phyloP scores from a whole-genome alignment of 345 rosid genomes.

The Brassica napus region Da-Ae NC_063449.1:30721501-30722000 shows the following conservation, averaged over 20 bases:
- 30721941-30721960: not conserved
- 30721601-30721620: constrained; percentile 74
- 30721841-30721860: constrained; percentile 24
- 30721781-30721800: constrained; percentile 84
- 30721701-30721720: constrained; percentile 89
- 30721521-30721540: constrained; percentile 73
- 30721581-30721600: constrained; percentile 90
- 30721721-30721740: constrained; percentile 92
- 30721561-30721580: constrained; percentile 78
- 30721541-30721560: constrained; percentile 84
- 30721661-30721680: not conserved
- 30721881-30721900: not conserved
- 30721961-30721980: not conserved
- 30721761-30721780: constrained; percentile 91
- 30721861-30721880: not conserved
- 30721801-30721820: constrained; percentile 57
- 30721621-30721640: not conserved
- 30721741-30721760: constrained; percentile 89
- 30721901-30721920: not conserved
- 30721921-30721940: not conserved
- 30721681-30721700: constrained; percentile 45
- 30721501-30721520: constrained; percentile 74
- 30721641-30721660: not conserved
- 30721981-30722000: not conserved
- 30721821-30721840: constrained; percentile 45